phyloP scores from a whole-genome alignment of 805 yeast genomes.

The Starmera caribaea region DNA sequence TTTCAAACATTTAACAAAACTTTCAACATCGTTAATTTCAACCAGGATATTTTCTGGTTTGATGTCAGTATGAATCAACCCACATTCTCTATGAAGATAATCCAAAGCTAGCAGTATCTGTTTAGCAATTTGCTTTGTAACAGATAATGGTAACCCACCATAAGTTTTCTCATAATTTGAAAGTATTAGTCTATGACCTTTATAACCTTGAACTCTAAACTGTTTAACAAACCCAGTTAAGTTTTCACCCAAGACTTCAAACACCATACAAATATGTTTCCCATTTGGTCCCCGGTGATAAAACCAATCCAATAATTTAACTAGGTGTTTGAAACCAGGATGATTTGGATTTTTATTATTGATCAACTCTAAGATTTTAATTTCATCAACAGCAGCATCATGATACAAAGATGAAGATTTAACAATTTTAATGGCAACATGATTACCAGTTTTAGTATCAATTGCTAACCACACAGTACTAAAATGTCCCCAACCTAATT shows the following conservation, averaged over 20 bases:
- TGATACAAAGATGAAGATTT: constrained; percentile 41
- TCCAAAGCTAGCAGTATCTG: constrained; percentile 48
- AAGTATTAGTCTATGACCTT: constrained; percentile 7
- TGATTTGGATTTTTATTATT: constrained; percentile 24
- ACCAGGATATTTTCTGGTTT: constrained; percentile 65
- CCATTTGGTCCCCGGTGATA: constrained; percentile 54
- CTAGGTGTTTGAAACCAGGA: constrained; percentile 43
- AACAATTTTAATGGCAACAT: constrained; percentile 57
- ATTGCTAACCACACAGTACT: constrained; percentile 63
- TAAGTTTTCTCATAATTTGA: constrained; percentile 28
- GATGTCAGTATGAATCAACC: constrained; percentile 64
- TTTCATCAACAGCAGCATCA: constrained; percentile 61
- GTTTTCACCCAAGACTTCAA: constrained; percentile 57
- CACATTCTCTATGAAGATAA: constrained; percentile 50
- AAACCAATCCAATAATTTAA: constrained; percentile 46
- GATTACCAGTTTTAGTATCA: constrained; percentile 26
- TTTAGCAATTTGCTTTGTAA: constrained; percentile 46
- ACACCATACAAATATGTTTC: constrained; percentile 54
- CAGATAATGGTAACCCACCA: constrained; percentile 44
- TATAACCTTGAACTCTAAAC: constrained; percentile 14
- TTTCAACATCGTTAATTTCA: constrained; percentile 45
- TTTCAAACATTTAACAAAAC: constrained; percentile 24
- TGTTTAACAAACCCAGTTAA: constrained; percentile 40
- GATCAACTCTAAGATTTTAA: constrained; percentile 33
- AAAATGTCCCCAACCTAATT: constrained; percentile 67